Base-by-base conservation (phyloP, 2,329 filamentous ascomycete species). In the Fusarium sp. region DNA sequence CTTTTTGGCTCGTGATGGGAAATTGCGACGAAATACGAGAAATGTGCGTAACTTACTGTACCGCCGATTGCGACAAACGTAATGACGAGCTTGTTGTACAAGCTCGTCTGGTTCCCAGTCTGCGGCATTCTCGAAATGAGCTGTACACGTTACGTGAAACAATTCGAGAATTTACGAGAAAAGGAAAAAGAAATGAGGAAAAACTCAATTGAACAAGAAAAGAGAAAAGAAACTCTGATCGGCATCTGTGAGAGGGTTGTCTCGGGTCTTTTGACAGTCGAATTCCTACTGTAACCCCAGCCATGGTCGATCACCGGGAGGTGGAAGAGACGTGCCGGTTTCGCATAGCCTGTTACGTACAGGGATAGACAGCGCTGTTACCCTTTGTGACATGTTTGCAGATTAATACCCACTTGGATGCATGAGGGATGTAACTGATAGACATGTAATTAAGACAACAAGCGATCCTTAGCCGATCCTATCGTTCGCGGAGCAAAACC, bases 41-140 rank as follows among this genome's bases (percentile, higher is more conserved):
- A 44, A 41, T 13, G 5, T 32, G 23, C 11, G 5, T 4, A 49
- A 71, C 79, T 20, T 57, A 80, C 79, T n/a, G 78, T 69, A 4
- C 77, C 77, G 6, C 78, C 79, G 37, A 81, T 76, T 5, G 79
- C 79, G 8, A 80, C 79, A 40, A 79, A 78, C n/a, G 78, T 75
- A 11, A 79, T 80, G 30, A 81, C 76, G 12, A 80, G 78, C 56
- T 76, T 76, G 64, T 80, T 81, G 67, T 80, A 80, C 30, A 67
- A 55, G 48, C 73, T 80, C 7, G 77, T 79, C 59, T 73, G 69
- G 15, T 70, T 70, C 32, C 67, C 67, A 1, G 56, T 59, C 17
- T 68, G 56, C 27, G 67, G 52, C 67, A 70, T 70, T 30, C 6
- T 55, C 17, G 15, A 23, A 23, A 23, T 23, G 23, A 23, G 23